These are phyloP conservation scores for Entomortierella beljakovae DNA, from an alignment of 192 early-diverging fungal genomes.

Conservation along the genomic window DNA sequence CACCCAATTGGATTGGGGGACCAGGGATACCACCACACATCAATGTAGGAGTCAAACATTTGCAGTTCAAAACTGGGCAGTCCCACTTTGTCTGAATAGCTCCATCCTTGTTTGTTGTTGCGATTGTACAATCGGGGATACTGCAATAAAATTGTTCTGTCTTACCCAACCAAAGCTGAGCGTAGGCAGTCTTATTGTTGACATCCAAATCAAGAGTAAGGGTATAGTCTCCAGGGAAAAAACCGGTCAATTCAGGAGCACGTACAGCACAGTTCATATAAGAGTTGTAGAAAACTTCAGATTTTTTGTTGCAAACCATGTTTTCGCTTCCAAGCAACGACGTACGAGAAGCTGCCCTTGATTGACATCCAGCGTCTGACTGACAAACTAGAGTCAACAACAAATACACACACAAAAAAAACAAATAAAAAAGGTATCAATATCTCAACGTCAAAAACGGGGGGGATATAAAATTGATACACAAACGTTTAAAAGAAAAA, in stretches of 20 bases:
- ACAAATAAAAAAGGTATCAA: background rate
- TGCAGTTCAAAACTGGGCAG: conserved; percentile 60
- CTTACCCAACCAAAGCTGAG: conserved; percentile 61
- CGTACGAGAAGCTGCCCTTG: conserved; percentile 24
- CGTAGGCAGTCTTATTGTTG: conserved; percentile 31
- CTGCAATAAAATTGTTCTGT: conserved; percentile 65
- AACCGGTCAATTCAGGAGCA: conserved; percentile 36
- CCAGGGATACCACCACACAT: conserved; percentile 67
- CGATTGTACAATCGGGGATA: conserved; percentile 54
- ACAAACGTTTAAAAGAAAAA: background rate
- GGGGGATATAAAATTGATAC: too few relatives aligned
- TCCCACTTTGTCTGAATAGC: conserved; percentile 41
- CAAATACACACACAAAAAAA: background rate
- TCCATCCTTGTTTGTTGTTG: conserved; percentile 20
- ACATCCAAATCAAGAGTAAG: conserved; percentile 55
- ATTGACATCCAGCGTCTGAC: conserved; percentile 54
- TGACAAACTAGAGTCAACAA: conserved; percentile 30
- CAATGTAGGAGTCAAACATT: conserved; percentile 54
- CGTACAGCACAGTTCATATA: conserved; percentile 57
- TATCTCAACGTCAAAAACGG: too few relatives aligned
- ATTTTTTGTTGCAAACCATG: conserved; percentile 63
- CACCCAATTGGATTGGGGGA: conserved; percentile 46
- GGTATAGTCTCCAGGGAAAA: conserved; percentile 55
- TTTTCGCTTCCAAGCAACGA: conserved; percentile 47
- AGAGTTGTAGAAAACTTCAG: conserved; percentile 54